Conservation (phyloP, 495 filamentous ascomycete species). For the Penicillium subrubescens region DNA sequence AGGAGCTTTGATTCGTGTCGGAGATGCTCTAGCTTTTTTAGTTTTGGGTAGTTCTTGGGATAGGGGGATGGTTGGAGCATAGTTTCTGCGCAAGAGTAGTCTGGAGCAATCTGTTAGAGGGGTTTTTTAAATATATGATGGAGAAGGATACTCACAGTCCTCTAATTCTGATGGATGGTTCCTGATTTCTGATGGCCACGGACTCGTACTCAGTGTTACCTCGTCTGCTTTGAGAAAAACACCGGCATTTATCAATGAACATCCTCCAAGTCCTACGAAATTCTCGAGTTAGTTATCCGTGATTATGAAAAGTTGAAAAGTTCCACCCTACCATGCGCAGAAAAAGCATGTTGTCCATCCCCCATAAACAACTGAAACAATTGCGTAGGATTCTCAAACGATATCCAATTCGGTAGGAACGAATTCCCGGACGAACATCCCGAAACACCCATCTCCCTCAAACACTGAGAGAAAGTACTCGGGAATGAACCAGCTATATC, state of each 20-base stretch:
- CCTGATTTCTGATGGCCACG: constrained; percentile 63
- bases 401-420: constrained; percentile 11
- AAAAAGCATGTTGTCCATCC: constrained; percentile 65
- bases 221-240: constrained; percentile 62
- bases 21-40: constrained; percentile 59
- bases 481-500: constrained; percentile 60
- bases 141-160: constrained; percentile 46
- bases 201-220: constrained; percentile 51
- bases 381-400: constrained; percentile 54
- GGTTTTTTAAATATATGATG: not conserved
- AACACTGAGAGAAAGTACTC: constrained; percentile 42
- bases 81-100: constrained; percentile 56
- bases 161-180: constrained; percentile 42
- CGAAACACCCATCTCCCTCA: constrained; percentile 56
- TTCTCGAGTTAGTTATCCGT: not conserved
- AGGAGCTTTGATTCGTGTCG: constrained; percentile 55
- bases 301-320: not conserved
- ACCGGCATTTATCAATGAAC: constrained; percentile 66
- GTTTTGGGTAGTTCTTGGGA: constrained; percentile 55
- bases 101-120: constrained; percentile 27
- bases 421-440: constrained; percentile 38
- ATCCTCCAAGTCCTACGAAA: constrained; percentile 57
- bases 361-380: constrained; percentile 66
- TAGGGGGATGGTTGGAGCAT: constrained; percentile 63
- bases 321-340: constrained; percentile 58